A percentile compares a stretch with the other conserved stretches of the same genome.
Conservation (phyloP, 192 early-diverging fungal species). For the Diversispora eburnea region DNA sequence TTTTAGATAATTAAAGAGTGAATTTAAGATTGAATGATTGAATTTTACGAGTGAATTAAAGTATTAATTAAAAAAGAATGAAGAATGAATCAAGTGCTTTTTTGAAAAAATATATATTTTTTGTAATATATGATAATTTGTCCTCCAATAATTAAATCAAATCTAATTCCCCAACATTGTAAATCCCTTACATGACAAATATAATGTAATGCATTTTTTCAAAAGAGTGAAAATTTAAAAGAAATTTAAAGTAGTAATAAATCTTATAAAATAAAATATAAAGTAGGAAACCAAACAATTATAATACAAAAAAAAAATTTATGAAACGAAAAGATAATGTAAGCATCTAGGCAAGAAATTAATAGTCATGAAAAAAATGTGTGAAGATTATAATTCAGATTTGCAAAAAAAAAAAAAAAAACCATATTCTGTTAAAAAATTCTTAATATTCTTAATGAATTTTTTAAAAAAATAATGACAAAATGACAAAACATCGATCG, state of each 20-base stretch:
- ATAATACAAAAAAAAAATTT: conserved; percentile 11
- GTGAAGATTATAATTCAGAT: no score
- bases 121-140: neutral
- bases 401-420: no score
- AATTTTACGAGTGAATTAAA: no score
- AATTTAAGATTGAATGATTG: no score
- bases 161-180: neutral
- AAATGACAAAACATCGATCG: no score
- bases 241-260: neutral
- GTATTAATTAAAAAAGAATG: neutral
- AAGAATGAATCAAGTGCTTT: neutral
- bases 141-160: neutral
- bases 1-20: no score
- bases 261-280: neutral
- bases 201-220: conserved; percentile 9
- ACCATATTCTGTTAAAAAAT: no score
- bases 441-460: no score
- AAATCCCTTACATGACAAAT: neutral
- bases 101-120: neutral
- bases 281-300: conserved; percentile 3
- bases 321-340: no score
- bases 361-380: neutral
- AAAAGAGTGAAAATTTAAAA: neutral
- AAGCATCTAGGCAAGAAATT: no score
- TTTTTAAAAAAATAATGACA: no score